Evolutionary conservation across 768 basidiomycete species (phyloP).

Genomic region (Cantharellus anzutake): DNA sequence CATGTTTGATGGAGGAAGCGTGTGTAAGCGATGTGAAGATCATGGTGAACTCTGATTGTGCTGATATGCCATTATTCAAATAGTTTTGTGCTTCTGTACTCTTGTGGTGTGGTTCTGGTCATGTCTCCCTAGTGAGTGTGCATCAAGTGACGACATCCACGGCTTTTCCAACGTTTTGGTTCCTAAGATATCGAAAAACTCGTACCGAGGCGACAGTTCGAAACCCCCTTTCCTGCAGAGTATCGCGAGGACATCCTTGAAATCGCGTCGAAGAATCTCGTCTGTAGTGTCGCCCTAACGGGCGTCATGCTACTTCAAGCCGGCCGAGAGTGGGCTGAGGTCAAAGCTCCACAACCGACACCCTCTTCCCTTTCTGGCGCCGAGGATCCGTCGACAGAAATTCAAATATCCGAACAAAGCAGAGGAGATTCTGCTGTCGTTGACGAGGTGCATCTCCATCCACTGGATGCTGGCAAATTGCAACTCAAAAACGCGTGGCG

Average conservation of each 20-base stretch:
- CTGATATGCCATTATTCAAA: background rate
- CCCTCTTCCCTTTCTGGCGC: background rate
- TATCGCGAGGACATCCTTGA: background rate
- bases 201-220: background rate
- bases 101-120: background rate
- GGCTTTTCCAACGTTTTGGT: background rate
- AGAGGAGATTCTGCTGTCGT: background rate
- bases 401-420: background rate
- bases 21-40: constrained; percentile 21
- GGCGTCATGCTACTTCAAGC: constrained; percentile 75
- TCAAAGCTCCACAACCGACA: constrained; percentile 25
- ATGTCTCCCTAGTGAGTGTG: background rate
- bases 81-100: background rate
- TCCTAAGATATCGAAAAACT: background rate
- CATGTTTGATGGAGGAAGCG: constrained; percentile 84
- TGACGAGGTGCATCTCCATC: background rate
- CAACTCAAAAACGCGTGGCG: background rate
- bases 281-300: constrained; percentile 74
- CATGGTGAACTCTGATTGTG: background rate
- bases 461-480: no score
- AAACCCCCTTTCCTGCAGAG: background rate
- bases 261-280: constrained; percentile 55
- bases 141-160: background rate
- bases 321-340: constrained; percentile 71
- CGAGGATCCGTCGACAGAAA: background rate